These are phyloP conservation scores for Tremella yokohamensis DNA, from an alignment of 768 basidiomycete genomes.

Conservation along the genomic window DNA sequence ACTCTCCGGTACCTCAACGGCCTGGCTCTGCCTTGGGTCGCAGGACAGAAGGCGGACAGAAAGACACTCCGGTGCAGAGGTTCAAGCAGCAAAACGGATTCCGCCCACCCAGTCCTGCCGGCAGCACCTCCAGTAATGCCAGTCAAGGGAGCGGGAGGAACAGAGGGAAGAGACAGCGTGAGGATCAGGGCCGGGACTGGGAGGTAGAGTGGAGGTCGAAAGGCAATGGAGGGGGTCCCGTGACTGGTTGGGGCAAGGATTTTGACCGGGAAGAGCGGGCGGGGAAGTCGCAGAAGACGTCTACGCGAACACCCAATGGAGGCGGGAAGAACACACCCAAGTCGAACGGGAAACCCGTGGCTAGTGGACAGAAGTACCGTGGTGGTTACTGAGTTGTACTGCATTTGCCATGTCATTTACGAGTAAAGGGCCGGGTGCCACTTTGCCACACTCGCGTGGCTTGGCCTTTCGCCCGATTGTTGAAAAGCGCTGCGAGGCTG, in stretches of 20 bases:
- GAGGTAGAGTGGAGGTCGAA: slow-evolving; percentile 33
- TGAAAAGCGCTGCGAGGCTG: background rate
- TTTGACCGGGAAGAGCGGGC: slow-evolving; percentile 25
- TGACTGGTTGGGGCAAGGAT: slow-evolving; percentile 30
- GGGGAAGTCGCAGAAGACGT: slow-evolving; percentile 10
- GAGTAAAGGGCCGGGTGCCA: slow-evolving; percentile 16
- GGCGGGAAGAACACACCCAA: slow-evolving; percentile 52
- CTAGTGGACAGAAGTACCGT: slow-evolving; percentile 12
- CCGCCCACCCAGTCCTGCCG: slow-evolving; percentile 1
- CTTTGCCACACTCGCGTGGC: no score
- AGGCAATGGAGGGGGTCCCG: slow-evolving; percentile 40
- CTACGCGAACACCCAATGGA: slow-evolving; percentile 9
- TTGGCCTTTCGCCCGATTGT: slow-evolving; percentile 11
- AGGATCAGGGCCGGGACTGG: slow-evolving; percentile 29
- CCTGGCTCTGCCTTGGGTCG: background rate
- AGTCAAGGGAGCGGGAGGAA: slow-evolving; percentile 8
- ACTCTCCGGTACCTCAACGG: slow-evolving; percentile 5
- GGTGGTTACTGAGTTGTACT: slow-evolving; percentile 11
- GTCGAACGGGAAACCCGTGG: background rate
- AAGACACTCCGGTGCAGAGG: background rate
- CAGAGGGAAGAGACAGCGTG: background rate
- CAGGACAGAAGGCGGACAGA: background rate
- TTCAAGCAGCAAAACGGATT: background rate
- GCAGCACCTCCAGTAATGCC: background rate
- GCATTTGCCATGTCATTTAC: background rate